Base-by-base conservation (phyloP, 495 filamentous ascomycete genomes). In the Hypomontagnella submonticulosa region DNA sequence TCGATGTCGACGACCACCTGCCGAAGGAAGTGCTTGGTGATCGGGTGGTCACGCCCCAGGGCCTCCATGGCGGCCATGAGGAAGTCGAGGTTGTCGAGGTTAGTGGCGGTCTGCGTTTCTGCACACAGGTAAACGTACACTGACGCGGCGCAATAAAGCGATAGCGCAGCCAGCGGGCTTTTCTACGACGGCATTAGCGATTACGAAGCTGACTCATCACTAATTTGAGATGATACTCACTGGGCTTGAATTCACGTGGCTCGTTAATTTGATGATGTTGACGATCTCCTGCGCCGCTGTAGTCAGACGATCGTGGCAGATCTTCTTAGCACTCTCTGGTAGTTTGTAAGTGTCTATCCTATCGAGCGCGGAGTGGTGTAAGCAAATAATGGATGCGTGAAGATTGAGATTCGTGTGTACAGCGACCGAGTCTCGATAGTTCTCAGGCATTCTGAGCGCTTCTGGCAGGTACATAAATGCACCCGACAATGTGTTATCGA, bases 401-500 rank as follows among this genome's bases (percentile, higher is more conserved):
- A 82, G 57, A 42, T 79, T 82, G 30, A 82, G 61, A 43, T 82
- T 82, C 9, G 73, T 74, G 46, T 80, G 76, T 4, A 81, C 68
- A 11, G 80, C 80, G 10, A 72, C 43, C 1, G 67, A 49, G n/a
- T 83, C 71, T 6, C 63, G 67, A 30, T 74, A 63, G 52, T 80
- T 73, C 11, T 56, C 62, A 0, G 79, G 77, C 4, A 82, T 57
- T 9, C 79, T 67, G 38, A 80, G 76, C 11, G 61, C 67, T 38
- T 77, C 76, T 3, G 80, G 80, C 4, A 83, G 59, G 54, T 74
- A 80, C 77, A 83, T 80, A 59, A 83, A 83, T 1, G 73, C 70
- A 54, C 70, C 79, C 5, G 77, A 78, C 1, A 83, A 70, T 1
- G 59, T 72, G 15, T 78, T 81, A 66, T 83, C 80, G 37, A 83